Percentiles rank a stretch among this genome's conserved stretches.
phyloP scores from a whole-genome alignment of 768 basidiomycete species.

The Amanita exitialis region DNA sequence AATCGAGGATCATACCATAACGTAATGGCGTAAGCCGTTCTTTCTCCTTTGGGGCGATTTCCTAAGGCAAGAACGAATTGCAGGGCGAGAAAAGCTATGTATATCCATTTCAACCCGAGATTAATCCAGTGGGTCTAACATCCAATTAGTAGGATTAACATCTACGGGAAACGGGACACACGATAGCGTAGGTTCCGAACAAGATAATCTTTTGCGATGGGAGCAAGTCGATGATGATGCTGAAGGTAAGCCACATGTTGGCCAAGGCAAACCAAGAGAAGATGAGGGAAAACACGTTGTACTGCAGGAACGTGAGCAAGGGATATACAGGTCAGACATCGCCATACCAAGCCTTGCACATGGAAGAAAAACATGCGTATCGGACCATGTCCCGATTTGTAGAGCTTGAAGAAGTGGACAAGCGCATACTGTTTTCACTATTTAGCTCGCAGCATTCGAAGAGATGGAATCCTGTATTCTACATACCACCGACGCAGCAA shows the following conservation, averaged over 20 bases:
- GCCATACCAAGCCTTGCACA: slow-evolving; percentile 75
- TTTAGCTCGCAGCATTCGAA: background rate
- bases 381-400: slow-evolving; percentile 77
- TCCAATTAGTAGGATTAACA: background rate
- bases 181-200: slow-evolving; percentile 65
- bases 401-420: slow-evolving; percentile 88
- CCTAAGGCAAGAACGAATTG: slow-evolving; percentile 59
- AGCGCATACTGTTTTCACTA: slow-evolving; percentile 57
- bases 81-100: slow-evolving; percentile 74
- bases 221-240: slow-evolving; percentile 86
- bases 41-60: slow-evolving; percentile 85
- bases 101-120: slow-evolving; percentile 73
- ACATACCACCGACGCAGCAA: slow-evolving; percentile 76
- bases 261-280: slow-evolving; percentile 94
- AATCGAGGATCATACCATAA: slow-evolving; percentile 38
- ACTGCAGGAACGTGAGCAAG: slow-evolving; percentile 29
- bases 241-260: slow-evolving; percentile 93
- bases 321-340: background rate
- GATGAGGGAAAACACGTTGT: slow-evolving; percentile 74
- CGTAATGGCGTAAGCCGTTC: slow-evolving; percentile 58
- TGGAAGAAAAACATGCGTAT: slow-evolving; percentile 97
- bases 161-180: slow-evolving; percentile 26
- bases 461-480: background rate
- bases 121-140: slow-evolving; percentile 88
- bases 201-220: slow-evolving; percentile 42